Conservation (phyloP, 2,329 filamentous ascomycete species). For the Coleophoma cylindrospora region DNA sequence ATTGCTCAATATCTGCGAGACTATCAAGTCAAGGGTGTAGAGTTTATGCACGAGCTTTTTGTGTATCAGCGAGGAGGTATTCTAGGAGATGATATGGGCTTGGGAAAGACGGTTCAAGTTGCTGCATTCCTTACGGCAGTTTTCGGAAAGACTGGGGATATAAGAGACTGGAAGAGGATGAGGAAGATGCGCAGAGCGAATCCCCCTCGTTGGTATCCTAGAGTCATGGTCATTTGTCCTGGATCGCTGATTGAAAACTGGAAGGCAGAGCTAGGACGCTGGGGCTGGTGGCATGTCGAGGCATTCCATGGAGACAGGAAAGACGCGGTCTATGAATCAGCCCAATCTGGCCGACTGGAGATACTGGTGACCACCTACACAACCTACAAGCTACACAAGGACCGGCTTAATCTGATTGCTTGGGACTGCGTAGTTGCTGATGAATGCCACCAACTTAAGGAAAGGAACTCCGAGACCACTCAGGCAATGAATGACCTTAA, state of each 20-base stretch:
- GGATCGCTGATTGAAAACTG: slow-evolving; percentile 88
- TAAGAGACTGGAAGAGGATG: slow-evolving; percentile 81
- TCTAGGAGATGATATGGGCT: slow-evolving; percentile 89
- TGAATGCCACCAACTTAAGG: slow-evolving; percentile 89
- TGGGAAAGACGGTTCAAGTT: slow-evolving; percentile 96
- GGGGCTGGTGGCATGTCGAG: slow-evolving; percentile 95
- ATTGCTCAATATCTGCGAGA: slow-evolving; percentile 89
- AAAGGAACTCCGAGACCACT: slow-evolving; percentile 69
- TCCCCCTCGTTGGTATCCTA: slow-evolving; percentile 69
- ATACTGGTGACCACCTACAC: slow-evolving; percentile 92
- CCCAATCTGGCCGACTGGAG: slow-evolving; percentile 72
- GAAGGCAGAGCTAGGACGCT: slow-evolving; percentile 77
- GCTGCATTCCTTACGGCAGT: slow-evolving; percentile 86
- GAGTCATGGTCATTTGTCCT: slow-evolving; percentile 80
- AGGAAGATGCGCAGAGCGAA: slow-evolving; percentile 67
- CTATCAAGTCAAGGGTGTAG: slow-evolving; percentile 82
- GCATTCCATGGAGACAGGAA: slow-evolving; percentile 74
- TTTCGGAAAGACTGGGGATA: slow-evolving; percentile 91
- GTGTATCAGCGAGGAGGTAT: slow-evolving; percentile 84
- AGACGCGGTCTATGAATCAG: slow-evolving; percentile 66
- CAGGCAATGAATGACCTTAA: slow-evolving; percentile 88
- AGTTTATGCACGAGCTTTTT: slow-evolving; percentile 83
- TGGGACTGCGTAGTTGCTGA: slow-evolving; percentile 97
- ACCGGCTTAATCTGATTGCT: slow-evolving; percentile 71
- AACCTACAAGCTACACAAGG: slow-evolving; percentile 77